These are phyloP conservation scores for Emergomyces africanus DNA, from an alignment of 2,329 filamentous ascomycete species.

Conservation along the genomic window DNA sequence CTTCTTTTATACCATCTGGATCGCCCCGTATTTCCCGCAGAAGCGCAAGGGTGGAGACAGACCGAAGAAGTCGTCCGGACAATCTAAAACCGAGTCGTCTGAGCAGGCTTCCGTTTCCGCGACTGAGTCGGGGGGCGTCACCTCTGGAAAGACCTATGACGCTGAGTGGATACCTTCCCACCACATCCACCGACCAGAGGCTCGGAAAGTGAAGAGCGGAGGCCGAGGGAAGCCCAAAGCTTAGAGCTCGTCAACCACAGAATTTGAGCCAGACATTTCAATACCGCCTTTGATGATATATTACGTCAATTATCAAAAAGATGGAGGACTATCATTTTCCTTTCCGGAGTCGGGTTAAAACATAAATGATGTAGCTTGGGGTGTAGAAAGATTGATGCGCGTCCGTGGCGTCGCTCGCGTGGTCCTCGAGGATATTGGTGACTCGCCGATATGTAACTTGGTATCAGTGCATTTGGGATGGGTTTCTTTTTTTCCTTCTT, in stretches of 20 bases:
- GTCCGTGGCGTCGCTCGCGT: background rate
- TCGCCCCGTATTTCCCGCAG: slow-evolving; percentile 90
- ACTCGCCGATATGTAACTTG: background rate
- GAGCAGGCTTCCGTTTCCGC: slow-evolving; percentile 52
- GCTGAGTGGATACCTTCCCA: slow-evolving; percentile 87
- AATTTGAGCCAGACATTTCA: background rate
- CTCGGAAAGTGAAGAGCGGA: slow-evolving; percentile 44
- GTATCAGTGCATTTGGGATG: background rate
- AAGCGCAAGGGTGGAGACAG: slow-evolving; percentile 53
- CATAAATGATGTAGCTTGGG: background rate
- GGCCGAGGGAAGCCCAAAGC: slow-evolving; percentile 7
- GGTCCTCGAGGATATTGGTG: background rate
- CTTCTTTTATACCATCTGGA: slow-evolving; percentile 98
- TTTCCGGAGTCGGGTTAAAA: background rate
- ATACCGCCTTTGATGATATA: background rate
- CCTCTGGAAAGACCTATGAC: slow-evolving; percentile 57
- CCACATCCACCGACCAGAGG: slow-evolving; percentile 77
- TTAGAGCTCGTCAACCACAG: background rate
- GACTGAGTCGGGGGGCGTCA: slow-evolving; percentile 55
- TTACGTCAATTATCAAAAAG: background rate
- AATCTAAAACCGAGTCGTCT: slow-evolving; percentile 53
- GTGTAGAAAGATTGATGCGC: background rate
- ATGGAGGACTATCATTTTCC: background rate
- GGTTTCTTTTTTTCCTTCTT: background rate
- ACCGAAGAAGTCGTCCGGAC: slow-evolving; percentile 46